phyloP scores from a whole-genome alignment of 1,139 yeast genomes.

The Zygosaccharomyces sapae region DNA sequence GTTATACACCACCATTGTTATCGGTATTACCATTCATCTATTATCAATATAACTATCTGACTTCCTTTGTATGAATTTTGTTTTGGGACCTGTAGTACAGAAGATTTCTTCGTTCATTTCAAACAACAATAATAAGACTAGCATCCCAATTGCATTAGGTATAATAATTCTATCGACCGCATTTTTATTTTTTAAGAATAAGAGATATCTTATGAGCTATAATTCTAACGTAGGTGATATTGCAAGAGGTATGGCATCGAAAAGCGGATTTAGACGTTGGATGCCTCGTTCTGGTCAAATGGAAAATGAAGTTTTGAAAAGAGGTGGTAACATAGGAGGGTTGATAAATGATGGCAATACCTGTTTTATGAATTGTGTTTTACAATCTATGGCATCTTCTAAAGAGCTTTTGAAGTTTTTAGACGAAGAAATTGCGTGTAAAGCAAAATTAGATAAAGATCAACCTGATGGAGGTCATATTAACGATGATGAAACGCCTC shows the following conservation, averaged over 20 bases:
- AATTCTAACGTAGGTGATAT: conserved; percentile 12
- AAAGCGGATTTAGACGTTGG: conserved; percentile 24
- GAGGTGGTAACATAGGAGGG: conserved; percentile 82
- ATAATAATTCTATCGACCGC: conserved; percentile 13
- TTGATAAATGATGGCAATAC: conserved; percentile 86
- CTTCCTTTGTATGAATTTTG: conserved; percentile 13
- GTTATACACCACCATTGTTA: too few species aligned
- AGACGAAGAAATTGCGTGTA: conserved; percentile 46
- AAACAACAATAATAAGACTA: conserved; percentile 7
- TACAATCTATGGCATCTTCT: conserved; percentile 79
- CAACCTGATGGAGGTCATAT: conserved; percentile 24
- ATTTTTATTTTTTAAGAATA: conserved; percentile 9
- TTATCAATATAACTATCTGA: conserved; percentile 1
- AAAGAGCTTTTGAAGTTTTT: conserved; percentile 56
- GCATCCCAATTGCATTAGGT: conserved; percentile 10
- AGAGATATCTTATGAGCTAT: background rate
- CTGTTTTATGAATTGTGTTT: conserved; percentile 87
- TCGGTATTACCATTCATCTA: background rate
- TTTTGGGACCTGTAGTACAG: conserved; percentile 10
- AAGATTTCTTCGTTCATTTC: conserved; percentile 13
- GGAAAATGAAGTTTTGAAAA: conserved; percentile 25
- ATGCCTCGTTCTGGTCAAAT: conserved; percentile 23
- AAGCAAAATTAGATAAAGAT: conserved; percentile 36
- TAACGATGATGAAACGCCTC: conserved; percentile 6
- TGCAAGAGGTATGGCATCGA: conserved; percentile 10